phyloP scores from a whole-genome alignment of 2,329 filamentous ascomycete genomes.

The Penicillium rolfsii region DNA sequence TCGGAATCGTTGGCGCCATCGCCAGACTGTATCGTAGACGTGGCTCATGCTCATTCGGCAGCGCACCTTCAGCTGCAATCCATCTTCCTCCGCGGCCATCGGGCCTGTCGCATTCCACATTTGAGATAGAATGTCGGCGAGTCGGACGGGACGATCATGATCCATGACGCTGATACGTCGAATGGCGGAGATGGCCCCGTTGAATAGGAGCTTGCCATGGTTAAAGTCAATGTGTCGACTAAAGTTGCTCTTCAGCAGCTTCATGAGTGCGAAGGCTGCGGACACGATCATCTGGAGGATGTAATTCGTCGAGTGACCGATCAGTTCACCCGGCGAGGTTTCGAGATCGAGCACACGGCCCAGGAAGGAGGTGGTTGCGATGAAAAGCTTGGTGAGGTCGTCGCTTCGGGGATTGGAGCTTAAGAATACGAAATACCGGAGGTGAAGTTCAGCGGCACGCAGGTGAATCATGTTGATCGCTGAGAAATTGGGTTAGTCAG shows the following conservation, averaged over 20 bases:
- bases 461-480: slow-evolving; percentile 53
- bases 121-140: slow-evolving; percentile 66
- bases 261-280: slow-evolving; percentile 65
- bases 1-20: slow-evolving; percentile 67
- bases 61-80: slow-evolving; percentile 63
- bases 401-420: slow-evolving; percentile 48
- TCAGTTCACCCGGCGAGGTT: slow-evolving; percentile 50
- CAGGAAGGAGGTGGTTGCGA: slow-evolving; percentile 51
- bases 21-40: slow-evolving; percentile 68
- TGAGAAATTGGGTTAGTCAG: slow-evolving; percentile 19
- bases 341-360: slow-evolving; percentile 50
- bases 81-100: slow-evolving; percentile 40
- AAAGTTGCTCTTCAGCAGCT: slow-evolving; percentile 66
- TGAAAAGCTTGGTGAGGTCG: slow-evolving; percentile 49
- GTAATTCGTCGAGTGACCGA: slow-evolving; percentile 61
- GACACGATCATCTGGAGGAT: slow-evolving; percentile 69
- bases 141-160: slow-evolving; percentile 65
- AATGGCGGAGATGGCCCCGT: slow-evolving; percentile 60
- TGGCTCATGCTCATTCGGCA: slow-evolving; percentile 68
- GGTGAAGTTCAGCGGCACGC: slow-evolving; percentile 50
- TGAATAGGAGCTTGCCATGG: slow-evolving; percentile 60
- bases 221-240: slow-evolving; percentile 58
- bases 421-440: slow-evolving; percentile 52
- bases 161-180: slow-evolving; percentile 62
- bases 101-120: slow-evolving; percentile 60